Conservation (phyloP, 768 basidiomycete species). For the Sporobolomyces roseus region DNA sequence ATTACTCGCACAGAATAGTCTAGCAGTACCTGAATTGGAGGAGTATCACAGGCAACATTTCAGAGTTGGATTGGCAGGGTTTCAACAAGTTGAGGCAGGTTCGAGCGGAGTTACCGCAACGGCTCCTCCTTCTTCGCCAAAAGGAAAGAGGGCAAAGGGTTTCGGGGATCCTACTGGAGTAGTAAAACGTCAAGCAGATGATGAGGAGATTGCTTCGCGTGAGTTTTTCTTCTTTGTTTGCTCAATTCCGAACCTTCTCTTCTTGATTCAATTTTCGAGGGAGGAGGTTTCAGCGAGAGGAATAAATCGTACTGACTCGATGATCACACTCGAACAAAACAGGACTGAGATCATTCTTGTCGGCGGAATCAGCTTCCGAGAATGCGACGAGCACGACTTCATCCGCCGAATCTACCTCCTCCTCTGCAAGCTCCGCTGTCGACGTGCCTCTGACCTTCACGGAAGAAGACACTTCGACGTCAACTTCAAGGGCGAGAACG, state of each 20-base stretch:
- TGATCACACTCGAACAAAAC: too few species aligned
- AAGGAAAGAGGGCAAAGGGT: constrained; percentile 10
- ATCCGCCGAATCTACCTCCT: not conserved
- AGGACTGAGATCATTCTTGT: too few species aligned
- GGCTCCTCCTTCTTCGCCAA: not conserved
- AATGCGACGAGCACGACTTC: too few species aligned
- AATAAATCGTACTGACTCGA: too few species aligned
- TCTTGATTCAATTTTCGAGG: too few species aligned
- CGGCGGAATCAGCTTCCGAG: too few species aligned
- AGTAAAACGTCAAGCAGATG: not conserved
- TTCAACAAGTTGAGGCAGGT: not conserved
- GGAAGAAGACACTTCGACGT: too few species aligned
- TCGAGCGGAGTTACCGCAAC: constrained; percentile 2
- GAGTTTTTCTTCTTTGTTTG: too few species aligned
- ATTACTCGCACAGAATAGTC: not conserved
- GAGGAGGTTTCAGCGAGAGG: too few species aligned
- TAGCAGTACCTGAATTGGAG: not conserved
- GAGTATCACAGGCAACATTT: not conserved
- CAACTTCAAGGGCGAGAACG: not conserved
- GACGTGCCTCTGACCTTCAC: too few species aligned
- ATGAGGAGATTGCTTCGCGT: not conserved
- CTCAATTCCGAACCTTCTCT: too few species aligned
- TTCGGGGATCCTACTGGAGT: not conserved
- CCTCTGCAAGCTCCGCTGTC: too few species aligned
- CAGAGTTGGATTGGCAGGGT: constrained; percentile 1